A percentile compares a stretch with the other conserved stretches of the same genome.
Evolutionary conservation across 257 asterid species (phyloP).

Genomic region (Fraxinus cuspidata): DNA sequence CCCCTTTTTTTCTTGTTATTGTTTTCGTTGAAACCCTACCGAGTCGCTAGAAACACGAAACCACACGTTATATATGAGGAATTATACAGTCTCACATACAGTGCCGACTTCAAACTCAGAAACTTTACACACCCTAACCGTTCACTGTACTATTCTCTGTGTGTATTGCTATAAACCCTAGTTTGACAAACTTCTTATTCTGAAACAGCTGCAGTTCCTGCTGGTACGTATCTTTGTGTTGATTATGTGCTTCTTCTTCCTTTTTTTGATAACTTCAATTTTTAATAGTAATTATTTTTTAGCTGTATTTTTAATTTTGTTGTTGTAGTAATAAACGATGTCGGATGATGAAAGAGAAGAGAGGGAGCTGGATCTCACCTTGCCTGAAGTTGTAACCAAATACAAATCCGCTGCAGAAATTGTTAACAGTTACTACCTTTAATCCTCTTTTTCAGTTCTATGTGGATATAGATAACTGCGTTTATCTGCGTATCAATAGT

Average conservation of each 20-base stretch:
- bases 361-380: constrained; percentile 86
- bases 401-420: constrained; percentile 94
- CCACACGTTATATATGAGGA: too few species aligned
- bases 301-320: neutral
- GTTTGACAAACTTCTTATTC: too few species aligned
- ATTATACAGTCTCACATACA: too few species aligned
- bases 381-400: constrained; percentile 88
- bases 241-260: neutral
- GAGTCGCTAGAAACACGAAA: too few species aligned
- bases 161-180: neutral
- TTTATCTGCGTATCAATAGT: neutral
- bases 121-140: neutral
- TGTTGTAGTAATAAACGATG: constrained; percentile 35
- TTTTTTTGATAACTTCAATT: neutral
- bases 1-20: too few species aligned
- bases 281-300: too few species aligned
- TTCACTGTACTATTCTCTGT: neutral
- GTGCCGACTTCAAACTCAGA: neutral
- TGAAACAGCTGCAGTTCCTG: neutral
- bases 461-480: neutral
- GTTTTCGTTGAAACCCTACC: too few species aligned
- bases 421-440: constrained; percentile 57
- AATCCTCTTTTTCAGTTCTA: neutral
- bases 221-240: neutral
- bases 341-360: constrained; percentile 96